Percentiles rank a stretch among this genome's conserved stretches.
phyloP scores from a whole-genome alignment of 257 asterid genomes.

The Penstemon eatonii region DNA sequence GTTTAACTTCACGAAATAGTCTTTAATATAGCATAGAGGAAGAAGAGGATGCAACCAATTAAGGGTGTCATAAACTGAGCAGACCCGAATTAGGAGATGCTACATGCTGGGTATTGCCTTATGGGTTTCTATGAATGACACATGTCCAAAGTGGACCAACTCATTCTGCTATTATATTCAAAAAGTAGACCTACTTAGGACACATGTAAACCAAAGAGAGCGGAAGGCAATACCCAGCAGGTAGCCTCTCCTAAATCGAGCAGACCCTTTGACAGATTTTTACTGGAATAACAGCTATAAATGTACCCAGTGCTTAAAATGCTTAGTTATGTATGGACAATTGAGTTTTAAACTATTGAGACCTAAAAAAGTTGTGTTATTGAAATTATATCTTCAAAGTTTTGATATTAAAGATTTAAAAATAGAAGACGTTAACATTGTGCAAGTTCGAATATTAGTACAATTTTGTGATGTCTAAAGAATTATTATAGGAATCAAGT shows the following conservation, averaged over 20 bases:
- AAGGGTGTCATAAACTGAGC: background rate
- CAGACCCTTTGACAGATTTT: no score
- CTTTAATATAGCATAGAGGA: background rate
- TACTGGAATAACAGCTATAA: no score
- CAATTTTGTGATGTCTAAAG: background rate
- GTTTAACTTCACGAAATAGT: background rate
- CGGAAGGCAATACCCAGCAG: no score
- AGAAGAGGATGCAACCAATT: background rate
- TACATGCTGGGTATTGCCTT: no score
- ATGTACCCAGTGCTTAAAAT: background rate
- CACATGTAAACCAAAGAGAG: no score
- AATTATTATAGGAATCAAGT: background rate
- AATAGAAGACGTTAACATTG: background rate
- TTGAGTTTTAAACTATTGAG: background rate
- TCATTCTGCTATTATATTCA: no score
- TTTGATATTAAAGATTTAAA: background rate
- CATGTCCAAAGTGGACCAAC: no score
- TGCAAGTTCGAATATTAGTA: background rate
- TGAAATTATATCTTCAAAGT: background rate
- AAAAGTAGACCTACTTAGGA: no score
- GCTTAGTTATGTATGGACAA: background rate
- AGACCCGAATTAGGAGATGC: no score
- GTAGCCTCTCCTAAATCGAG: no score
- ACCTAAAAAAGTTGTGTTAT: background rate
- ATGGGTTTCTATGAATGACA: no score